Evolutionary conservation across 331 rosid species (phyloP).

Genomic region (Acacia pycnantha): DNA sequence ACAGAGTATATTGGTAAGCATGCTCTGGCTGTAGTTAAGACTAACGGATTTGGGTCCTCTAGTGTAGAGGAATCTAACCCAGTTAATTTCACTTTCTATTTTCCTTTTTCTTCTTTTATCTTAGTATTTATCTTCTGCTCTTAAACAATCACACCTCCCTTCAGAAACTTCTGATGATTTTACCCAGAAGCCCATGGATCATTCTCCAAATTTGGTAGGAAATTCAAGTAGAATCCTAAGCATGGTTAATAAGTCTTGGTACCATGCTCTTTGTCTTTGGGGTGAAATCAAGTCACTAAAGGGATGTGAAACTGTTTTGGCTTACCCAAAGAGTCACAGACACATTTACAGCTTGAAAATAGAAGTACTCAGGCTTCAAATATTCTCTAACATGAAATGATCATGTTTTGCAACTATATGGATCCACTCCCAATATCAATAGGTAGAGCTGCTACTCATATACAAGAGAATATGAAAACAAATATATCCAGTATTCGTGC

Average conservation of each 20-base stretch:
- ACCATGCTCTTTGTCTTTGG: background rate
- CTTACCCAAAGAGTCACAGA: background rate
- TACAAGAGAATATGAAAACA: background rate
- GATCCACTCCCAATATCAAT: background rate
- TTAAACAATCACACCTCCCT: background rate
- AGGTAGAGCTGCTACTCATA: background rate
- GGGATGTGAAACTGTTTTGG: background rate
- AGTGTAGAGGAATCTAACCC: background rate
- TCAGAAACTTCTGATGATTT: background rate
- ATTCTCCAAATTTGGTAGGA: background rate
- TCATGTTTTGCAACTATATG: background rate
- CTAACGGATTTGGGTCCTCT: background rate
- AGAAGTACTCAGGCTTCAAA: background rate
- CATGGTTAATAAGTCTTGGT: background rate
- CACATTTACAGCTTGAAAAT: background rate
- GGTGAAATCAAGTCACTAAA: background rate
- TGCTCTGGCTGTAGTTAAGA: background rate
- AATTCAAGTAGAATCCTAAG: background rate
- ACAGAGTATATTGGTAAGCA: conserved; percentile 5
- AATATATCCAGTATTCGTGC: conserved; percentile 12
- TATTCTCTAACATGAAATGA: background rate
- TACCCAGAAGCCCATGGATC: background rate
- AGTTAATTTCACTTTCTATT: background rate
- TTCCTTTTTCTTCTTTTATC: background rate
- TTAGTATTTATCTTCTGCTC: background rate